Evolutionary conservation across 2,329 filamentous ascomycete species (phyloP), one percentile per base, ranked within the genome.

Genomic region (Neopestalotiopsis rosae): DNA sequence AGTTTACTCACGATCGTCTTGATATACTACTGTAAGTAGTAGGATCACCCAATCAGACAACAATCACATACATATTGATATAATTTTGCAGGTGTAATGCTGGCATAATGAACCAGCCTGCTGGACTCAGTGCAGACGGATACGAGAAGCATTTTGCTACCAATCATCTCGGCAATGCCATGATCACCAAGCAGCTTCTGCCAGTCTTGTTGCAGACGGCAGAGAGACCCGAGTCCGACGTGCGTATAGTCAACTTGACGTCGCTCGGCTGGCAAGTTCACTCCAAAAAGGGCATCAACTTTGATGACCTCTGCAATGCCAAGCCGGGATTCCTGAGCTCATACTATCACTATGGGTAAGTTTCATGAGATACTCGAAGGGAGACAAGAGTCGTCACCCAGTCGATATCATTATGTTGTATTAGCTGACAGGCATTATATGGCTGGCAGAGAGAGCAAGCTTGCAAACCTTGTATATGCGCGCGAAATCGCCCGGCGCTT

Each of bases 91-190:
- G 61, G 69, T 81, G 81, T 59, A 71, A 70, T 24, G 69, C 71
- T 34, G 83, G 83, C 0, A 75, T 81, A 52, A 81, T 83, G 76
- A 76, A 74, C 0, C 61, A 70, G 13, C 74, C 79, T 3, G 71
- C 79, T 0, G 73, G 71, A 1, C 69, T 79, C 5, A 82, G 17
- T n/a, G 17, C 14, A 24, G 45, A 68, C 14, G 82, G 82, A 6
- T 85, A 83, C 69, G 83, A 85, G 69, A 71, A 79, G 7, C 78
- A 83, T 61, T 84, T 84, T 67, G 82, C 78, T 0, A 82, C 79
- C 2, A 86, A 85, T 59, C 81, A 84, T 69, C 70, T 85, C 7
- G 81, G 81, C 4, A 82, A 84, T 62, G 81, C 82, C 1, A 74
- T 83, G 6, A 76, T 85, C 3, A 77, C 75, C 28, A 76, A 67